Evolutionary conservation across 805 yeast species (phyloP).

Genomic region (Grigorovia jiainica): DNA sequence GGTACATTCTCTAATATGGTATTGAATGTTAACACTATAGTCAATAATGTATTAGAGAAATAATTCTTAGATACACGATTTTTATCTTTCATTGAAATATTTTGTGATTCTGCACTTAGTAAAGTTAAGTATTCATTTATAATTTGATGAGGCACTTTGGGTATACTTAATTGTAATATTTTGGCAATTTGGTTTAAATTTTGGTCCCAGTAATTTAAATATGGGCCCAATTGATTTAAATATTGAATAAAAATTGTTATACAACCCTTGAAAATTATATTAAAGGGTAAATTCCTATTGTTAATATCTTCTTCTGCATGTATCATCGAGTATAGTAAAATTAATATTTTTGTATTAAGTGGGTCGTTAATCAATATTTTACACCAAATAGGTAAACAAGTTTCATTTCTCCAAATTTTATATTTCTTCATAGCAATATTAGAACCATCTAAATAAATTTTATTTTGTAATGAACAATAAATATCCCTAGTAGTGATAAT

Average conservation of each 20-base stretch:
- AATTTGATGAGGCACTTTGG: constrained; percentile 1
- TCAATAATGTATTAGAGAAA: constrained; percentile 15
- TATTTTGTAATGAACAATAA: constrained; percentile 13
- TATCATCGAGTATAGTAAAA: neutral
- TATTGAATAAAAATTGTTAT: constrained; percentile 8
- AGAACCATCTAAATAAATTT: constrained; percentile 17
- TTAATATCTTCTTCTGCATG: neutral
- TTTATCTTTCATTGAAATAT: too few relatives aligned
- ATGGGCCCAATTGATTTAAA: constrained; percentile 3
- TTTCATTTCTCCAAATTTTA: constrained; percentile 13
- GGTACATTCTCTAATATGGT: constrained; percentile 9
- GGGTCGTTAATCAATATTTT: constrained; percentile 2
- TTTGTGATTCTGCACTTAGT: constrained; percentile 6
- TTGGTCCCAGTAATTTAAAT: constrained; percentile 5
- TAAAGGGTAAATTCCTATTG: constrained; percentile 9
- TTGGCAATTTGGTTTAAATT: constrained; percentile 18
- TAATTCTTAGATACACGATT: too few relatives aligned
- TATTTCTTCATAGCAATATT: constrained; percentile 12
- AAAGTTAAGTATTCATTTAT: constrained; percentile 5
- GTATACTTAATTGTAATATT: constrained; percentile 12
- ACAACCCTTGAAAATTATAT: constrained; percentile 8
- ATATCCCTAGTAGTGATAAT: constrained; percentile 12
- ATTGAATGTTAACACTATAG: constrained; percentile 12
- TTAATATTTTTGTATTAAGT: neutral
- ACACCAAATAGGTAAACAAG: constrained; percentile 19